These are phyloP conservation scores for Pelargonium cotyledonis DNA, from an alignment of 441 rosid genomes.

Conservation along the genomic window DNA sequence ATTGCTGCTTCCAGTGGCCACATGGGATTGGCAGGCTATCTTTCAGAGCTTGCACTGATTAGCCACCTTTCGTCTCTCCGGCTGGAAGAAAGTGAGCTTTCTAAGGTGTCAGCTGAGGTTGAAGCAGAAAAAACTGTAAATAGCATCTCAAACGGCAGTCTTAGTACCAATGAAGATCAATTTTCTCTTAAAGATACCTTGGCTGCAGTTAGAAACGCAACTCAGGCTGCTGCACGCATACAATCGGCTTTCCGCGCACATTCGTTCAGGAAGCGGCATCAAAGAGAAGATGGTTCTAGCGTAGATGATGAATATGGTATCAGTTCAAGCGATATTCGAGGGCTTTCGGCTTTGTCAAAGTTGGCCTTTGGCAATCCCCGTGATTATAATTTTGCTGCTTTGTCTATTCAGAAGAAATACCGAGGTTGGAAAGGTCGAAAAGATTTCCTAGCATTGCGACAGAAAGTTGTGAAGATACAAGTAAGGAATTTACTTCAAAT, in stretches of 20 bases:
- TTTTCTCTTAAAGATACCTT: constrained; percentile 61
- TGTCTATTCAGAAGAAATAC: constrained; percentile 84
- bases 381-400: constrained; percentile 57
- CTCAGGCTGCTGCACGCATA: constrained; percentile 92
- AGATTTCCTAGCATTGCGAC: constrained; percentile 56
- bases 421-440: constrained; percentile 88
- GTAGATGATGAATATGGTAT: constrained; percentile 46
- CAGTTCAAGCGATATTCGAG: constrained; percentile 41
- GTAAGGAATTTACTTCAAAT: constrained; percentile 24
- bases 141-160: constrained; percentile 35
- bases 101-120: constrained; percentile 61
- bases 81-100: constrained; percentile 66
- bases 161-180: constrained; percentile 45
- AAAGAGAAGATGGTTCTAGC: constrained; percentile 33
- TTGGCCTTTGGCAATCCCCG: constrained; percentile 40
- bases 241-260: constrained; percentile 92
- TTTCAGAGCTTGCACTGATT: constrained; percentile 81
- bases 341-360: constrained; percentile 54
- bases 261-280: constrained; percentile 69
- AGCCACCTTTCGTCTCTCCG: constrained; percentile 85
- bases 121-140: constrained; percentile 64
- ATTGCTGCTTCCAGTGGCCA: constrained; percentile 71
- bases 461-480: constrained; percentile 91
- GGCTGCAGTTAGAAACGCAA: constrained; percentile 78
- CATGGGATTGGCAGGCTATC: constrained; percentile 93